phyloP scores from a whole-genome alignment of 2,329 filamentous ascomycete species.

The Penicillium sp. region DNA sequence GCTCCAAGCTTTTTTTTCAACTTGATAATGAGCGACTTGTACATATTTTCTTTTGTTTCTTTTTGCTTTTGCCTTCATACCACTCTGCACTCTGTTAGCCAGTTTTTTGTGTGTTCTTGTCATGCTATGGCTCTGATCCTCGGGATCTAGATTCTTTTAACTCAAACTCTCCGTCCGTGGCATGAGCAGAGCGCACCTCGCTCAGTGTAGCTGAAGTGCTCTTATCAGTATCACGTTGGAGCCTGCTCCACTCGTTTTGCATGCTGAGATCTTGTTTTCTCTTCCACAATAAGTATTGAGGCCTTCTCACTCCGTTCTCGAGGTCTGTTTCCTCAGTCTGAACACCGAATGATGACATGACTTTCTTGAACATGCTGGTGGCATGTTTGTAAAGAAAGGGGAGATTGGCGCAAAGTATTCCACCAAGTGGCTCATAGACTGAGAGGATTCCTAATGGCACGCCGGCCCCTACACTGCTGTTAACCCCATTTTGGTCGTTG shows the following conservation, averaged over 20 bases:
- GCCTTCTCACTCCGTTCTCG: neutral
- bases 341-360: neutral
- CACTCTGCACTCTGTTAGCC: too few relatives aligned
- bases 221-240: neutral
- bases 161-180: neutral
- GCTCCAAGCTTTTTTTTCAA: neutral
- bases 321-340: neutral
- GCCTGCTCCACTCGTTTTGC: neutral
- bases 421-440: neutral
- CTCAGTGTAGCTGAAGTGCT: neutral
- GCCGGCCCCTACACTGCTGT: neutral
- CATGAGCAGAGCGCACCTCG: neutral
- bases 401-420: neutral
- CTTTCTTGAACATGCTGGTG: neutral
- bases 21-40: neutral
- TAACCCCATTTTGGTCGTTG: neutral
- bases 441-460: neutral
- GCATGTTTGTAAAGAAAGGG: neutral
- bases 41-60: neutral
- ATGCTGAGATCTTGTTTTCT: neutral
- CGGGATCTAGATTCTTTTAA: neutral
- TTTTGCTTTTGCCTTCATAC: neutral
- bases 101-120: too few relatives aligned
- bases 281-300: neutral
- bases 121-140: too few relatives aligned